Base-by-base conservation (phyloP, 257 asterid genomes). In the Nicotiana obtusifolia region DNA sequence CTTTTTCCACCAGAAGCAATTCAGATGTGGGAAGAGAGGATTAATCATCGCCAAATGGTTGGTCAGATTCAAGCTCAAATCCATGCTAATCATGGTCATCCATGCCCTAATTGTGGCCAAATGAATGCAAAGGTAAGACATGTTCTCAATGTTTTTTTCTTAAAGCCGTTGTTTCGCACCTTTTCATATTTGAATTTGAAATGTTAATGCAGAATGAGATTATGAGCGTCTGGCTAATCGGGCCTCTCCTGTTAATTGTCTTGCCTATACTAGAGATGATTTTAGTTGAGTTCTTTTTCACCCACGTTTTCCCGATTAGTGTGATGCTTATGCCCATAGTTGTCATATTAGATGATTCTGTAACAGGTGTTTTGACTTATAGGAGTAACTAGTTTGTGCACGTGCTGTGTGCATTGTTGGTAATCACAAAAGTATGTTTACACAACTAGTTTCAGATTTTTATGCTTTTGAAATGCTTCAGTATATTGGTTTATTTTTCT, bases 41-140 rank as follows among this genome's bases (percentile, higher is more conserved):
- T 41, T 85, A 89, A 94, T 84, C 90, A 41, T 41, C 93, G 90
- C 28, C 96, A 91, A 88, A 77, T 83, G 17, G 76, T 80, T 10
- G 94, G 89, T 80, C 95, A 90, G 81, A 68, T 90, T 24, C 91
- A 83, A 79, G 96, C 92, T 53, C 86, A 86, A 86, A n/a, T 87
- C 83, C 78, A 78, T 64, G 86, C 89, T 4, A 84, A 81, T 61
- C 85, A 76, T 69, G 89, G 86, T 80, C 95, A 89, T 80, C 82
- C 91, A 35, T 94, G 99, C 82, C 97, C 98, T 41, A 84, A 19
- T 83, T 94, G 98, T 64, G 86, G 94, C 81, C 98, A 94, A 76
- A 52, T 60, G 30, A 95, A 94, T 81, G 87, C 81, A 64, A 95
- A 95, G 97, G 97, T 94, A 60, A 88, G 88, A 57, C 19, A 15